These are phyloP conservation scores for Yamadazyma membranifaciens DNA, from an alignment of 1,139 yeast species.

Conservation along the genomic window DNA sequence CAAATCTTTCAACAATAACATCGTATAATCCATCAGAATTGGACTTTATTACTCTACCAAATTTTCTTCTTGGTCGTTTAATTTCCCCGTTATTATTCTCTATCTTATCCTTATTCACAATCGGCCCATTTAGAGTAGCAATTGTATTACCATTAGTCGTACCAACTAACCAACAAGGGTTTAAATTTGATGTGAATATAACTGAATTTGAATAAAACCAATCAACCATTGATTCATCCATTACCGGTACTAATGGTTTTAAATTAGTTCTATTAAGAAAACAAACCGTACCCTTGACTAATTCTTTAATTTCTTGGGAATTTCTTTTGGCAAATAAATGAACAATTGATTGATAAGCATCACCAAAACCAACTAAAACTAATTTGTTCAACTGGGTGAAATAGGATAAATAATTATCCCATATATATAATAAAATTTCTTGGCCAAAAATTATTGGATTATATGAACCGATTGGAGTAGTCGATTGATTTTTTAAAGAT, in stretches of 20 bases:
- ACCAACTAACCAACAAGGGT: conserved; percentile 70
- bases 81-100: conserved; percentile 28
- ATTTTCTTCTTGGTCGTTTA: conserved; percentile 83
- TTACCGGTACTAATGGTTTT: conserved; percentile 76
- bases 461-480: conserved; percentile 29
- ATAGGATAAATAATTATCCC: conserved; percentile 88
- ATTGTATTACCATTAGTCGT: conserved; percentile 18
- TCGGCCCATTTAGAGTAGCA: conserved; percentile 20
- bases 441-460: conserved; percentile 69
- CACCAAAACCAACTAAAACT: conserved; percentile 86
- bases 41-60: conserved; percentile 81
- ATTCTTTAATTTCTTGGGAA: conserved; percentile 50
- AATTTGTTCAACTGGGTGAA: conserved; percentile 66
- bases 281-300: conserved; percentile 71
- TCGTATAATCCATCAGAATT: conserved; percentile 73
- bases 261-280: conserved; percentile 66
- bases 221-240: conserved; percentile 85
- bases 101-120: conserved; percentile 1
- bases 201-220: conserved; percentile 91
- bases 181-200: conserved; percentile 71
- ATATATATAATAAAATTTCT: conserved; percentile 71
- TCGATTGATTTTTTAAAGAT: conserved; percentile 22
- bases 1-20: conserved; percentile 76
- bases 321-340: conserved; percentile 83
- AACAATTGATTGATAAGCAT: conserved; percentile 82